Percentiles rank a stretch among this genome's conserved stretches.
Evolutionary conservation across 495 filamentous ascomycete species (phyloP).

Genomic region (Bathelium albidoporum): DNA sequence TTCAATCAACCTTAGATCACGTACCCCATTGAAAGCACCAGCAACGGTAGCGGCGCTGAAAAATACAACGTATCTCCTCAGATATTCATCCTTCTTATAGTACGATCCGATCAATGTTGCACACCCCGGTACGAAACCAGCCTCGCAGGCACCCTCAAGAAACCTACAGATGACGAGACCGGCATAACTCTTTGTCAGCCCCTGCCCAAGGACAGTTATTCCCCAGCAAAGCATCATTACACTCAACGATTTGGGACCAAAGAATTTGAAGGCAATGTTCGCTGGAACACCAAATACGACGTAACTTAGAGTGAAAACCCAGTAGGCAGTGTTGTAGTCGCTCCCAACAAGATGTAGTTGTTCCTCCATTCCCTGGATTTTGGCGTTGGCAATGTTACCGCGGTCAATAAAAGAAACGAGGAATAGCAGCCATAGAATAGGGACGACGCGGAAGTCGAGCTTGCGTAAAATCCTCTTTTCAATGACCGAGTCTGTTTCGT

Average conservation of each 20-base stretch:
- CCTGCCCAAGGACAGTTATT: constrained; percentile 17
- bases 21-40: constrained; percentile 10
- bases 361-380: constrained; percentile 9
- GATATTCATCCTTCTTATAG: constrained; percentile 19
- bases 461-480: constrained; percentile 10
- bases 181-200: constrained; percentile 14
- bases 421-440: constrained; percentile 10
- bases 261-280: neutral
- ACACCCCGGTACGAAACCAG: constrained; percentile 16
- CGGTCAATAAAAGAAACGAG: constrained; percentile 16
- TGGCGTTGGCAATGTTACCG: constrained; percentile 13
- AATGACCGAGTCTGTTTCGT: neutral
- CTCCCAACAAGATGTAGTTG: constrained; percentile 3
- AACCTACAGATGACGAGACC: constrained; percentile 15
- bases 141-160: constrained; percentile 16
- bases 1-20: neutral
- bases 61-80: constrained; percentile 9
- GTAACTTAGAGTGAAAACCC: constrained; percentile 8
- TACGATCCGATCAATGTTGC: constrained; percentile 20
- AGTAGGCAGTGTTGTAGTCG: constrained; percentile 2
- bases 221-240: constrained; percentile 14
- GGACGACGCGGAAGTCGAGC: constrained; percentile 16
- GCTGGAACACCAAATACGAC: constrained; percentile 8
- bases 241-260: constrained; percentile 2
- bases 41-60: constrained; percentile 8